phyloP scores from a whole-genome alignment of 768 basidiomycete genomes.

The Tulasnella sp. region DNA sequence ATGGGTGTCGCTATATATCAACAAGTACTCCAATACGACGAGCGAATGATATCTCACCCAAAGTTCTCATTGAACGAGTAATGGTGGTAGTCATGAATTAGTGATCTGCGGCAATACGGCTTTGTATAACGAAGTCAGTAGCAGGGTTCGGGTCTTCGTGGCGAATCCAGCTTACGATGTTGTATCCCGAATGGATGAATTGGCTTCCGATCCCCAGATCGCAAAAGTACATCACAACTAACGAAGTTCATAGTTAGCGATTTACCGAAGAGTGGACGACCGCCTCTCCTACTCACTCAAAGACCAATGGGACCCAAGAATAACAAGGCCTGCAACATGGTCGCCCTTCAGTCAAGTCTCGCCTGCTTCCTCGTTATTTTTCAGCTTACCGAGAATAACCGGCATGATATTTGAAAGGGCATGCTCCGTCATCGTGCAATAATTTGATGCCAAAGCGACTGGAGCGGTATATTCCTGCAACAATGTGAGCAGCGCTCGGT shows the following conservation, averaged over 20 bases:
- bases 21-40: neutral
- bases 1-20: neutral
- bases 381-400: constrained; percentile 10
- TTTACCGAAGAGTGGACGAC: neutral
- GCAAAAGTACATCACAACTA: constrained; percentile 28
- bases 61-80: constrained; percentile 25
- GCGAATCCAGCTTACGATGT: constrained; percentile 8
- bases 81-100: constrained; percentile 25
- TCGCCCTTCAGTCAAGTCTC: neutral
- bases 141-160: neutral
- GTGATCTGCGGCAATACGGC: constrained; percentile 11
- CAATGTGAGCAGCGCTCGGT: neutral
- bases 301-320: constrained; percentile 24
- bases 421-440: constrained; percentile 19
- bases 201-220: constrained; percentile 14
- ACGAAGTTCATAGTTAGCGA: neutral
- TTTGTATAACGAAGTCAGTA: neutral
- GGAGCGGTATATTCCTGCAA: constrained; percentile 26
- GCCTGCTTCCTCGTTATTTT: neutral
- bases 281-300: constrained; percentile 14
- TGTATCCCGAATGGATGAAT: constrained; percentile 24
- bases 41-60: neutral
- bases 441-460: constrained; percentile 22
- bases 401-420: constrained; percentile 20
- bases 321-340: neutral